Conservation (phyloP, 1,284 basidiomycete species). For the Sphagnurus paluster region DNA sequence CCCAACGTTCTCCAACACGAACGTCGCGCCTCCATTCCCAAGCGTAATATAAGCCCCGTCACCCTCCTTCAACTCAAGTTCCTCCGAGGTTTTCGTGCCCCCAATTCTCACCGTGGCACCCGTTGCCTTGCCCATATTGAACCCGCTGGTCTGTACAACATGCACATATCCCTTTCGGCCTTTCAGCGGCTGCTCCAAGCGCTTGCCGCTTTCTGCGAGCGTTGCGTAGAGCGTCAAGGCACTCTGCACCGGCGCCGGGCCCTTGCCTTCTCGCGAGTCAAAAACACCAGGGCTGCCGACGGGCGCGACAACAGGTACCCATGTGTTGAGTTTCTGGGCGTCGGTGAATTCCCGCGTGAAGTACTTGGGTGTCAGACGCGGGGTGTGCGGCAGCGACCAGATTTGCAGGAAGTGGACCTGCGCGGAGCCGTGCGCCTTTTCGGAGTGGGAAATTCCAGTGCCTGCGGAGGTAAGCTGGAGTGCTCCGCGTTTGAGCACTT, state of each 20-base stretch:
- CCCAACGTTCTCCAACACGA: slow-evolving; percentile 34
- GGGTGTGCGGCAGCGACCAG: slow-evolving; percentile 71
- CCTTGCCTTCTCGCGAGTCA: slow-evolving; percentile 61
- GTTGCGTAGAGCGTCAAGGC: slow-evolving; percentile 65
- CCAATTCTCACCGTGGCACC: slow-evolving; percentile 25
- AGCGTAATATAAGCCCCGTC: slow-evolving; percentile 36
- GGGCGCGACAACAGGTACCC: slow-evolving; percentile 74
- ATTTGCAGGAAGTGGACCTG: slow-evolving; percentile 87
- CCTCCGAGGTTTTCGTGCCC: slow-evolving; percentile 28
- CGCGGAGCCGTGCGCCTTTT: slow-evolving; percentile 58
- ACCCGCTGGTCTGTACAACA: slow-evolving; percentile 76
- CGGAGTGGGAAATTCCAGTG: slow-evolving; percentile 85
- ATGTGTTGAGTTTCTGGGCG: slow-evolving; percentile 75
- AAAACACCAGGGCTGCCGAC: slow-evolving; percentile 53
- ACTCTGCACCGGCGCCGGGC: slow-evolving; percentile 75
- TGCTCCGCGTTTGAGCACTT: slow-evolving; percentile 85
- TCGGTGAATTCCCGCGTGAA: slow-evolving; percentile 86
- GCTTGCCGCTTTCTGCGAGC: slow-evolving; percentile 50
- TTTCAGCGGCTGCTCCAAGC: slow-evolving; percentile 50
- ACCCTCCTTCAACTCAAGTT: slow-evolving; percentile 21
- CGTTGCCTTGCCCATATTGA: slow-evolving; percentile 43
- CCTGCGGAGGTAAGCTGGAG: slow-evolving; percentile 91
- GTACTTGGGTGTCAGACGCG: slow-evolving; percentile 70
- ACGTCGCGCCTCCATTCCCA: slow-evolving; percentile 39
- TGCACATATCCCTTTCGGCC: slow-evolving; percentile 66